Base-by-base conservation (phyloP, 208 protist genomes). In the Leishmania guyanensis region DNA sequence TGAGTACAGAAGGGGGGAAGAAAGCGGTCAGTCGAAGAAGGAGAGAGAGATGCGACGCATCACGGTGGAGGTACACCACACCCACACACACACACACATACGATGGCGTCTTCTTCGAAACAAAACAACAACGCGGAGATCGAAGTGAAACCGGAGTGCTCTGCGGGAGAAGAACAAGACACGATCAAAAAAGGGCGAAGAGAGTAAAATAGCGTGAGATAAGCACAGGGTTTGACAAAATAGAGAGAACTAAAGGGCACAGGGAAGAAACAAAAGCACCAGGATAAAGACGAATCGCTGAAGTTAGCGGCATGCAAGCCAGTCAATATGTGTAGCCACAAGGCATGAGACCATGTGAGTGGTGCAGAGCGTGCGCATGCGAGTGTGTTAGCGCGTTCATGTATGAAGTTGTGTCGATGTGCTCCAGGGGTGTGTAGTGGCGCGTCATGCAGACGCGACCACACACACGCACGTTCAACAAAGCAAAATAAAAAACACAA, bases 101-200 rank as follows among this genome's bases (percentile, higher is more conserved):
- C n/a, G 33, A 14, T 5, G n/a, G 17, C 26, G 60, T 62, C 48
- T 20, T 54, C 70, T 76, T 48, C 5, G 60, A 58, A 56, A 70
- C 54, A 65, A 75, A 5, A 77, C 8, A 69, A 39, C 77, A 64
- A 66, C 70, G 77, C 56, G 39, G 56, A 39, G 46, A 36, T 73
- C 26, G 26, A 5, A 29, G 46, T 39, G 14, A 39, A 43, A 10
- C 10, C 62, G 29, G 29, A 33, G 62, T 68, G 29, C 12, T 1
- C 39, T 39, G 14, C 29, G 0, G 29, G 29, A 39, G 29, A 66
- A 46, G 43, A 46, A 46, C 43, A 46, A 46, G 43, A 46, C 43
- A 46, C 2, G 4, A 39, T 5, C 62, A 29, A 66, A 29, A 66
- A 66, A 39, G 29, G 62, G n/a, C 22, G 0, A 70, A 70, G 5